Evolutionary conservation across 495 filamentous ascomycete species (phyloP).

Genomic region (Cryomyces antarcticus): DNA sequence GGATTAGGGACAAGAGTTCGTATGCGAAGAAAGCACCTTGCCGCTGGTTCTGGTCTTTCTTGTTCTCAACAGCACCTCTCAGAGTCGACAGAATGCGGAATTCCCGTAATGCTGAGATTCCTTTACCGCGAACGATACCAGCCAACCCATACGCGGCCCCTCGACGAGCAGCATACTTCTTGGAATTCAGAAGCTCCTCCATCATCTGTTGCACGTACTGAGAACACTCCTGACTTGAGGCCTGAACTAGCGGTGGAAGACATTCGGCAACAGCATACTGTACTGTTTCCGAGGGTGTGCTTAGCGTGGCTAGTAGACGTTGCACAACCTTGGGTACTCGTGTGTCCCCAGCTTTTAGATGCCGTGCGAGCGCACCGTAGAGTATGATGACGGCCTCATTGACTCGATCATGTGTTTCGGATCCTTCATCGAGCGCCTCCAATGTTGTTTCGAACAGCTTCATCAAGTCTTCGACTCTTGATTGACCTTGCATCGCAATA

Average conservation of each 20-base stretch:
- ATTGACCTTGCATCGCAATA: slow-evolving; percentile 56
- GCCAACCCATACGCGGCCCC: slow-evolving; percentile 91
- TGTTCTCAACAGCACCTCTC: slow-evolving; percentile 64
- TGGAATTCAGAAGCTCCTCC: slow-evolving; percentile 58
- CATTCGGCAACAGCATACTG: slow-evolving; percentile 92
- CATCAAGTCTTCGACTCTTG: slow-evolving; percentile 78
- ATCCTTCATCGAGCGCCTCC: slow-evolving; percentile 59
- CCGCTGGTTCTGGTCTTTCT: slow-evolving; percentile 71
- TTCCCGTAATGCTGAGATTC: slow-evolving; percentile 63
- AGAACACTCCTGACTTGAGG: slow-evolving; percentile 50
- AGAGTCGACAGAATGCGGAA: slow-evolving; percentile 69
- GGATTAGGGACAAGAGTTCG: slow-evolving; percentile 67
- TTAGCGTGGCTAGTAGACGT: slow-evolving; percentile 63
- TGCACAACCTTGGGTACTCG: slow-evolving; percentile 73
- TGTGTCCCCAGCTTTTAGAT: slow-evolving; percentile 62
- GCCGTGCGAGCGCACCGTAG: slow-evolving; percentile 78
- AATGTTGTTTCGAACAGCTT: slow-evolving; percentile 68
- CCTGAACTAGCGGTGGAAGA: slow-evolving; percentile 68
- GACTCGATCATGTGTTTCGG: slow-evolving; percentile 59
- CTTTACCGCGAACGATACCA: slow-evolving; percentile 68
- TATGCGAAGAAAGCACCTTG: slow-evolving; percentile 80
- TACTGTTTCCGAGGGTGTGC: slow-evolving; percentile 89
- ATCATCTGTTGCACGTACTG: slow-evolving; percentile 66
- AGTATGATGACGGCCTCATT: slow-evolving; percentile 95
- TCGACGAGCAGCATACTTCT: slow-evolving; percentile 75